Percentiles rank a stretch among this genome's conserved stretches.
Conservation (phyloP, 2,329 filamentous ascomycete species). For the Bipolaris gigantea region DNA sequence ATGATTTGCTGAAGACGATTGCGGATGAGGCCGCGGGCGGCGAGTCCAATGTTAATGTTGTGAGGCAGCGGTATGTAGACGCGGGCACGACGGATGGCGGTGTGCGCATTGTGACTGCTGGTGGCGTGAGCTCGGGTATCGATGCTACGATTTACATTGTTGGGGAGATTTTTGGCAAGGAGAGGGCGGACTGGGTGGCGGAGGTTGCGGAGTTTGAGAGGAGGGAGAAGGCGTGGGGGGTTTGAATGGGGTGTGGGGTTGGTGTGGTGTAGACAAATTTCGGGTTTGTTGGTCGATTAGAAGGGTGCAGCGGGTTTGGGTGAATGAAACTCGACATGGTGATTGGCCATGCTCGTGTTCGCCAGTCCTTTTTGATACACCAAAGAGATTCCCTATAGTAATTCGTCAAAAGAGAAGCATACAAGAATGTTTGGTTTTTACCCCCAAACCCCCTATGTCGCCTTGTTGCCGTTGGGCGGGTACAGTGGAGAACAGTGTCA, state of each 20-base stretch:
- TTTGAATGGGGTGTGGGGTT: neutral
- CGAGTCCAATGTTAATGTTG: constrained; percentile 26
- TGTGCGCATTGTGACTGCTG: constrained; percentile 40
- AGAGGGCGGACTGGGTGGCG: constrained; percentile 26
- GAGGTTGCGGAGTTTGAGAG: constrained; percentile 40
- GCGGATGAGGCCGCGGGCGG: constrained; percentile 37
- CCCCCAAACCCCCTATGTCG: too few species aligned
- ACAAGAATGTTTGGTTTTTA: too few species aligned
- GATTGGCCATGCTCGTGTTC: too few species aligned
- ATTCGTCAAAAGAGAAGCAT: too few species aligned
- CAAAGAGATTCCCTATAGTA: too few species aligned
- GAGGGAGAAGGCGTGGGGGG: constrained; percentile 19
- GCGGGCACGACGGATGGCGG: constrained; percentile 34
- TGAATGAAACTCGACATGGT: too few species aligned
- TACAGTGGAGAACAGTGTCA: too few species aligned
- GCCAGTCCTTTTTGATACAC: too few species aligned
- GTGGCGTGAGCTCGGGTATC: constrained; percentile 39
- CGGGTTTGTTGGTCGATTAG: neutral
- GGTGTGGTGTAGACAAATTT: neutral
- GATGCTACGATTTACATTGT: constrained; percentile 38
- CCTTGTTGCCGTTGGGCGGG: too few species aligned
- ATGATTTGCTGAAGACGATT: constrained; percentile 28
- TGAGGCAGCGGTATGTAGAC: constrained; percentile 40
- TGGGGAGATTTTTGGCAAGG: constrained; percentile 30
- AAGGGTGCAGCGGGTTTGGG: too few species aligned